phyloP scores from a whole-genome alignment of 257 asterid genomes.

The Osmanthus fragrans region DNA sequence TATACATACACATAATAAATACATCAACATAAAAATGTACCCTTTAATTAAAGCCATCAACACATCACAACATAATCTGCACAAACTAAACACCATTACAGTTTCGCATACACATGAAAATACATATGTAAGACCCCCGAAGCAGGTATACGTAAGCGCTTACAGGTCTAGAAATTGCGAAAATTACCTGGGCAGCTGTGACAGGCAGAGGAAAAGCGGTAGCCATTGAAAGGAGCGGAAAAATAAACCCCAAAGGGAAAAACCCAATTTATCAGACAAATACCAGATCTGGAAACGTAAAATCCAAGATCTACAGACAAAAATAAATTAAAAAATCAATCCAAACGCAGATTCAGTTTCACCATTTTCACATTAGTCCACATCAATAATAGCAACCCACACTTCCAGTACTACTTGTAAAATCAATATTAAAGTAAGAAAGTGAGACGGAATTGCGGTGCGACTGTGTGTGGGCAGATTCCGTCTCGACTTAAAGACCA shows the following conservation, averaged over 20 bases:
- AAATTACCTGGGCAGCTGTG: constrained; percentile 80
- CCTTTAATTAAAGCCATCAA: neutral
- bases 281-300: constrained; percentile 70
- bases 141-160: neutral
- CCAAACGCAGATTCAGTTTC: constrained; percentile 27
- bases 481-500: constrained; percentile 4
- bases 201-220: constrained; percentile 73
- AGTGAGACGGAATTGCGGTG: neutral
- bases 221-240: constrained; percentile 49
- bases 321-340: constrained; percentile 8
- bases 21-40: neutral
- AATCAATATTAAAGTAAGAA: neutral
- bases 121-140: neutral
- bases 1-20: neutral
- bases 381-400: neutral
- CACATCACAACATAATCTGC: neutral
- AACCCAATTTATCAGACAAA: constrained; percentile 24
- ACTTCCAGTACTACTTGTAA: neutral
- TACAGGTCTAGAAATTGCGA: neutral
- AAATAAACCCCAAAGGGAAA: neutral
- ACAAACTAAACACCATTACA: neutral
- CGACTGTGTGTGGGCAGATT: neutral
- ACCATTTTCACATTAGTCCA: constrained; percentile 34
- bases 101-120: neutral
- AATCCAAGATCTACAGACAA: constrained; percentile 44